Evolutionary conservation across 495 filamentous ascomycete genomes (phyloP), one percentile per base, ranked within the genome.

Genomic region (Achaetomiella virescens): DNA sequence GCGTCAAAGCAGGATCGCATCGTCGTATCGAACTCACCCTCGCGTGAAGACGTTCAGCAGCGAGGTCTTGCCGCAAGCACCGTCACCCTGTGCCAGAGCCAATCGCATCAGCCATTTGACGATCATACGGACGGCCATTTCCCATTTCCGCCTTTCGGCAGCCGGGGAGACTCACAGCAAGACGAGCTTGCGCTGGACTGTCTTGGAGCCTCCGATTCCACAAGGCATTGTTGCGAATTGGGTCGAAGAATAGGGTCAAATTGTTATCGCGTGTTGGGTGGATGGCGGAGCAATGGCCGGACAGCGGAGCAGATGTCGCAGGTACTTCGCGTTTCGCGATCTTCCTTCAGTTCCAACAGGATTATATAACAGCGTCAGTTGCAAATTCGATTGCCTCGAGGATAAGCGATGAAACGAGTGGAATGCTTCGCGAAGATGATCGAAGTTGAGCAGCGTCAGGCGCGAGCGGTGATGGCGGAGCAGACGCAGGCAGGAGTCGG

Each of bases 11-110:
- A 27, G 49, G 14, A 6, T 4, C 12, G 29, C 21, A 37, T 35
- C 18, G 20, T 46, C 25, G 21, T 17, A 50, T 44, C 45, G 18
- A 37, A 73, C 81, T 61, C 75, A 95, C 88, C 93, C 93, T 87
- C 93, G 86, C 51, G 93, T 98, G 73, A 98, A 98, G 60, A 98
- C 93, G 71, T 98, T 98, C 71, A 98, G 72, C 58, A 97, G 77
- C 43, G 91, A 97, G 49, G 93, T 98, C 78, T 98, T 98, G 66
- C 93, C 93, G 70, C 89, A 96, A 60, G 93, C 93, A 78, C 93
- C 93, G 72, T 98, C 93, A 62, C 93, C 93, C 89, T 95, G 63
- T 63, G n/a, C 6, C 7, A n/a, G 36, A 27, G 7, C 24, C 44
- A 15, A 44, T 50, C 29, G 37, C 38, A 66, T 76, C 64, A 74